phyloP scores from a whole-genome alignment of 108 stramenopile genomes.

The Asterionellopsis glacialis region DNA sequence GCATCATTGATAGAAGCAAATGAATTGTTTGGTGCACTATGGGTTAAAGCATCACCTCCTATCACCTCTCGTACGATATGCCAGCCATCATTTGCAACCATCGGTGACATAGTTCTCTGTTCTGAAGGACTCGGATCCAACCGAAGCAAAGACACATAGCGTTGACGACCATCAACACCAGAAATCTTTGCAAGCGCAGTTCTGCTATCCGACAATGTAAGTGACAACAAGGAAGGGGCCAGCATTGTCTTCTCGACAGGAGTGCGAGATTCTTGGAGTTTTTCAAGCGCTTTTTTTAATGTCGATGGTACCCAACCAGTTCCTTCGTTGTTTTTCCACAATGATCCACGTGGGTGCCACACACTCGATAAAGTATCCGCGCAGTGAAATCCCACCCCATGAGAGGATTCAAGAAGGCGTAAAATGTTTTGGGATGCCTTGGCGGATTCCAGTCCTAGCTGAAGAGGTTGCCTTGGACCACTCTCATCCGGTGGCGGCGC shows the following conservation, averaged over 20 bases:
- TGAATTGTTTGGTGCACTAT: too few species aligned
- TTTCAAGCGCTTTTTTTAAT: not conserved
- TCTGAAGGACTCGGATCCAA: conserved; percentile 9
- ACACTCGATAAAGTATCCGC: conserved; percentile 9
- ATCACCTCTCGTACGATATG: conserved; percentile 22
- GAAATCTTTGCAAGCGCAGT: conserved; percentile 19
- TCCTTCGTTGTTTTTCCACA: not conserved
- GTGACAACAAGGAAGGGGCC: conserved; percentile 4
- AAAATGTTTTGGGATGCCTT: conserved; percentile 12
- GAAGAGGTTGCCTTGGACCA: conserved; percentile 12
- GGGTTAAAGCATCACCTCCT: not conserved
- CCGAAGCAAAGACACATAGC: conserved; percentile 15
- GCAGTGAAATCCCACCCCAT: conserved; percentile 11
- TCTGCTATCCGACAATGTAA: conserved; percentile 18
- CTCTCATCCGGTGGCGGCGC: not conserved
- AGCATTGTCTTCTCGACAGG: not conserved
- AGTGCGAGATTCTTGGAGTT: not conserved
- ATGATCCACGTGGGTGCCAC: conserved; percentile 13
- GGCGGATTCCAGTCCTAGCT: conserved; percentile 19
- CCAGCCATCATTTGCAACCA: conserved; percentile 24
- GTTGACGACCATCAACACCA: conserved; percentile 14
- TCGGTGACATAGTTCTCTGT: not conserved
- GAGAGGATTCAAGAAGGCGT: conserved; percentile 21
- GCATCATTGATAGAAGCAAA: not conserved
- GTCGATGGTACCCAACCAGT: not conserved